Evolutionary conservation across 2,329 filamentous ascomycete genomes (phyloP), one percentile per base, ranked within the genome.

Genomic region (Diplodia mutila): DNA sequence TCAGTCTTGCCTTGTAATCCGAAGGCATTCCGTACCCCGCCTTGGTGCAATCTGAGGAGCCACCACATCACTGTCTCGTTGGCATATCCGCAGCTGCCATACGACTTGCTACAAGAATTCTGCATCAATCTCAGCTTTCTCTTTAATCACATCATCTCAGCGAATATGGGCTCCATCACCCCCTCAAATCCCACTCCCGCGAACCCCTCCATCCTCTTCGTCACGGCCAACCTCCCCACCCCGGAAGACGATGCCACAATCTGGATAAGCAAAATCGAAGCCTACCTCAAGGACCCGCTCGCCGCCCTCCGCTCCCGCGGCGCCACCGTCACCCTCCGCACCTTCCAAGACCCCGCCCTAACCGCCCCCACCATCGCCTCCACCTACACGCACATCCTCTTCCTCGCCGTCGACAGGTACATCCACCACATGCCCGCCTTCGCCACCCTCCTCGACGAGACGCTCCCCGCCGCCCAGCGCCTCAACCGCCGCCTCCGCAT

Each of bases 311-410:
- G 66, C n/a, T 8, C 42, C 5, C 34, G 34, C n/a, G 39, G 37
- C 49, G 51, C 66, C 34, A 27, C 25, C 34, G 59, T 64, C 16
- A 14, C n/a, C 8, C 29, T 67, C n/a, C 37, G 34, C 57, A 54
- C 57, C 12, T 48, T 67, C 25, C 66, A 63, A 18, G 57, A 61
- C 51, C 27, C 59, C 5, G 23, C 25, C 27, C 25, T 64, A 2
- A 67, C 66, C 6, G 46, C 66, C 2, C 11, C n/a, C 12, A 21
- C 49, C 37, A 46, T 67, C 37, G 65, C 65, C 7, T 32, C 66
- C n/a, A 34, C n/a, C 27, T 66, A 66, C 52, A 63, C 66, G 4
- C 66, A 67, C 51, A 39, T 67, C 59, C 37, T 67, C 29, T 64
- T 67, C 53, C 66, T 67, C 14, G 59, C 57, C 39, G 34, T 37